Percentiles rank a stretch among this genome's conserved stretches.
These are phyloP conservation scores for Globisporangium okanoganense DNA, from an alignment of 352 stramenopile species.

Conservation along the genomic window DNA sequence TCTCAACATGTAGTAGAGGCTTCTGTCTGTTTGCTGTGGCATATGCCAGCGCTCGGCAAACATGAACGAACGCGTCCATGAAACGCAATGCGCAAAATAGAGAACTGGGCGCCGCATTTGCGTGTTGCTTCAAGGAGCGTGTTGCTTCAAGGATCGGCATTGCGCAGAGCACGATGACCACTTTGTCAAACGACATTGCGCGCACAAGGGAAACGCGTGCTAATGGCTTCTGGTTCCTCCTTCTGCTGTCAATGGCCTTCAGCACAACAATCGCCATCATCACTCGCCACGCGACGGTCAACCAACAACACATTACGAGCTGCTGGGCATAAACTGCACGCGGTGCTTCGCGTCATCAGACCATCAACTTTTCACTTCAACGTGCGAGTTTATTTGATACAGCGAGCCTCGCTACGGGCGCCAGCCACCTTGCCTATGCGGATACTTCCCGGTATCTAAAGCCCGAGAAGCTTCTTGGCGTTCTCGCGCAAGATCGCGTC, in stretches of 20 bases:
- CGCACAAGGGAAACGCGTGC: background rate
- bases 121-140: too few species aligned
- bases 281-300: too few species aligned
- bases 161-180: background rate
- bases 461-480: constrained; percentile 26
- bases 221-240: too few species aligned
- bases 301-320: too few species aligned
- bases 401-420: background rate
- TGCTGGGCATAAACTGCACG: too few species aligned
- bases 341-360: too few species aligned
- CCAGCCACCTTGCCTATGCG: too few species aligned
- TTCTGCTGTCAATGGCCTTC: background rate
- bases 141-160: constrained; percentile 1
- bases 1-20: background rate
- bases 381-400: too few species aligned
- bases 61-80: background rate
- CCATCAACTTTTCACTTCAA: too few species aligned
- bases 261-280: background rate
- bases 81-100: background rate
- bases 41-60: background rate
- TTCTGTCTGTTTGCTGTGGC: background rate
- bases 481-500: constrained; percentile 40
- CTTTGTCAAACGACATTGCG: background rate
- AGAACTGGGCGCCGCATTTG: background rate
- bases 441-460: too few species aligned